These are phyloP conservation scores for Hura crepitans DNA, from an alignment of 441 rosid species.

Conservation along the genomic window DNA sequence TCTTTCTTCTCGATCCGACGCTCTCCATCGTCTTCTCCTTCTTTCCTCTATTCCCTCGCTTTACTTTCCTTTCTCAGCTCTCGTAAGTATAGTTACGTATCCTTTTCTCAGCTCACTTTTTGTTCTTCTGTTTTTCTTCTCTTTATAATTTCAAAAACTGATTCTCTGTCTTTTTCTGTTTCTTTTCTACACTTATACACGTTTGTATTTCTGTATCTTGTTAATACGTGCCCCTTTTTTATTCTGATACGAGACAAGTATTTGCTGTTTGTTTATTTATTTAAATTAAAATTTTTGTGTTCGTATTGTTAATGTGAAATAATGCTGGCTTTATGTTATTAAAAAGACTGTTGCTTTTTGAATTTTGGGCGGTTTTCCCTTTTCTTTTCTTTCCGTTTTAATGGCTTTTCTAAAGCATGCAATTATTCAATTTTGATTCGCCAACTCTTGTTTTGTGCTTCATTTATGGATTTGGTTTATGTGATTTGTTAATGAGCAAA, in stretches of 20 bases:
- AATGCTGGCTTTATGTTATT: background rate
- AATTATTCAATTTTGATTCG: conserved; percentile 22
- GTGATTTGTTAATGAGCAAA: background rate
- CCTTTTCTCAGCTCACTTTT: conserved; percentile 20
- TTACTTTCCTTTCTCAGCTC: conserved; percentile 20
- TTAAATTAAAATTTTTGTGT: background rate
- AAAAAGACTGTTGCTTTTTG: background rate
- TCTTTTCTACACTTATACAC: background rate
- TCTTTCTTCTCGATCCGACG: conserved; percentile 28
- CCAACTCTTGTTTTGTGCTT: conserved; percentile 4
- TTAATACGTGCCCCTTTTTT: conserved; percentile 8
- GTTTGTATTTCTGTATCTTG: background rate
- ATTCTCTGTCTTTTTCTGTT: background rate
- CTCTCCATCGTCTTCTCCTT: conserved; percentile 34
- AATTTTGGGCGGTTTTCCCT: background rate
- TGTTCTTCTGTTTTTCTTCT: background rate
- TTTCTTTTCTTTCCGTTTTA: background rate
- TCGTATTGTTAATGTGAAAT: background rate
- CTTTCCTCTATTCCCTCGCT: conserved; percentile 31
- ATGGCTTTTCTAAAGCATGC: conserved; percentile 23
- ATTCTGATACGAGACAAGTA: background rate
- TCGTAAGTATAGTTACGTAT: conserved; percentile 23
- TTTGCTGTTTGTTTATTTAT: background rate
- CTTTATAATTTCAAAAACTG: too few species aligned
- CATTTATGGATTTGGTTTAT: background rate